These are phyloP conservation scores for Ceratopteris richardii DNA, from an alignment of 75 land plant genomes.

Conservation along the genomic window DNA sequence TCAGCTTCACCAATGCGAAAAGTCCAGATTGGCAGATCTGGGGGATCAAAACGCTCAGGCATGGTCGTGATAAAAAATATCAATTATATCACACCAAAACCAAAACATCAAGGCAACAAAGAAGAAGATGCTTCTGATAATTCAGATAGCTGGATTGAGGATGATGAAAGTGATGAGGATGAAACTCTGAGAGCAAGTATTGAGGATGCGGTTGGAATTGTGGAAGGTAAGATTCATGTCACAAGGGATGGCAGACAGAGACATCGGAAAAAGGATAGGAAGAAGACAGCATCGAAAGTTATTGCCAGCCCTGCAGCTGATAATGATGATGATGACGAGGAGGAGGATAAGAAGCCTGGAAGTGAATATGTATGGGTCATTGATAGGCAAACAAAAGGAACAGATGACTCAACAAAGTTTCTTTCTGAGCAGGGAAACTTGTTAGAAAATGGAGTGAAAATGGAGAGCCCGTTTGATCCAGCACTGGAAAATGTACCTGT, in stretches of 20 bases:
- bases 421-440: not conserved
- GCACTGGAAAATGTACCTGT: too few species aligned
- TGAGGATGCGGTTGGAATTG: constrained; percentile 23
- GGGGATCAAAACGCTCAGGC: constrained; percentile 54
- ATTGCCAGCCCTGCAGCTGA: constrained; percentile 2
- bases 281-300: constrained; percentile 11
- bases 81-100: constrained; percentile 64
- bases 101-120: constrained; percentile 19
- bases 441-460: too few species aligned
- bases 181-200: constrained; percentile 15
- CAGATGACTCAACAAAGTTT: not conserved
- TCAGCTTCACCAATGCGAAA: constrained; percentile 39
- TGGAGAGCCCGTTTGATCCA: too few species aligned
- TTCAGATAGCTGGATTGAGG: constrained; percentile 17
- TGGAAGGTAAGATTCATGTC: constrained; percentile 9
- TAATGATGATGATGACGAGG: constrained; percentile 10
- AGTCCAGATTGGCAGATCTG: constrained; percentile 44
- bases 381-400: not conserved
- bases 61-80: constrained; percentile 77
- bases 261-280: constrained; percentile 7
- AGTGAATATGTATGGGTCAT: not conserved
- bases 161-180: constrained; percentile 25
- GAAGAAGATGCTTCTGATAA: constrained; percentile 28
- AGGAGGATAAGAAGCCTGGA: constrained; percentile 37
- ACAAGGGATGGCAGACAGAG: constrained; percentile 17